phyloP scores from a whole-genome alignment of 2,329 filamentous ascomycete genomes.

The Neofusicoccum ribis region DNA sequence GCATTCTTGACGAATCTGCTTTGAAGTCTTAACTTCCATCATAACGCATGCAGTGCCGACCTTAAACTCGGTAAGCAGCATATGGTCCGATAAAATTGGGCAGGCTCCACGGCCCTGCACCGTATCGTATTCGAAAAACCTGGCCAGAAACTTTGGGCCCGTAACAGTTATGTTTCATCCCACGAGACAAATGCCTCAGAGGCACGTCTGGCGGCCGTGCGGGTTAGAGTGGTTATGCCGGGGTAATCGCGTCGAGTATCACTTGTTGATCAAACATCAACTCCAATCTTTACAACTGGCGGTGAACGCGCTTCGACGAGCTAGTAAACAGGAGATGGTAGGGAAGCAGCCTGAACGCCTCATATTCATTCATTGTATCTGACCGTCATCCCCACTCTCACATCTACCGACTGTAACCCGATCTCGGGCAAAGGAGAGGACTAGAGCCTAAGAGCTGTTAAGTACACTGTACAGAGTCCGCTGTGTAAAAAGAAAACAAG shows the following conservation, averaged over 20 bases:
- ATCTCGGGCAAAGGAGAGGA: constrained; percentile 1
- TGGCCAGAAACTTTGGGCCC: neutral
- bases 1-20: no score
- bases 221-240: neutral
- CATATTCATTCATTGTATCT: constrained; percentile 13
- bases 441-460: constrained; percentile 8
- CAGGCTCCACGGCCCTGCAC: no score
- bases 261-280: neutral
- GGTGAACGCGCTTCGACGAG: no score
- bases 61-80: no score
- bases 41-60: no score
- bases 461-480: constrained; percentile 19
- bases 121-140: neutral
- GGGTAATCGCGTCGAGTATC: neutral
- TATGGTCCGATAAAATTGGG: no score
- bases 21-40: no score
- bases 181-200: neutral
- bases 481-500: neutral
- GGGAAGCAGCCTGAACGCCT: constrained; percentile 1
- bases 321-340: neutral
- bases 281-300: neutral
- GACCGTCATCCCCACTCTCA: neutral
- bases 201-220: neutral
- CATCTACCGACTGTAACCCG: neutral
- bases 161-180: neutral